Conservation (phyloP, 176 grass and related monocot genomes). For the Triticum urartu region DNA sequence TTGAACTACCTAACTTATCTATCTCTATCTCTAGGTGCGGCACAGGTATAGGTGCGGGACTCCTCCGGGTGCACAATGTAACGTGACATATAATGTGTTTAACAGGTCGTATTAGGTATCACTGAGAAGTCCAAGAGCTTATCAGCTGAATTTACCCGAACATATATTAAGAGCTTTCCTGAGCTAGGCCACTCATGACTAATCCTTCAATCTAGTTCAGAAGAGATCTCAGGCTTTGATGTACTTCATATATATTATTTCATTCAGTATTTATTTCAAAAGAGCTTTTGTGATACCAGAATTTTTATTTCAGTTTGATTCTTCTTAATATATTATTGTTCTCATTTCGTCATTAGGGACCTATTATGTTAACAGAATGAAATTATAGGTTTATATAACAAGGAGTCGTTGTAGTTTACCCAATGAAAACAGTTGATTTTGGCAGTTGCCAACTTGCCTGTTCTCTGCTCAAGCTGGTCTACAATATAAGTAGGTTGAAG, state of each 20-base stretch:
- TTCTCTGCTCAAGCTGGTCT: not conserved
- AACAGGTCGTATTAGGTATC: not conserved
- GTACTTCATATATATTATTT: not conserved
- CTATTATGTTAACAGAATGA: not conserved
- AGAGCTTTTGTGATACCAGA: too few relatives aligned
- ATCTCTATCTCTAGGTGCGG: too few relatives aligned
- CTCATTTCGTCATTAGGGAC: not conserved
- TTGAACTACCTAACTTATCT: too few relatives aligned
- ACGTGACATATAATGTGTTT: too few relatives aligned
- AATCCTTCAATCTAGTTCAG: not conserved
- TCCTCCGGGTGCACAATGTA: too few relatives aligned
- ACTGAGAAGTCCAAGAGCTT: not conserved
- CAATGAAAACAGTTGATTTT: not conserved
- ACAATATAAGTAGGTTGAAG: not conserved
- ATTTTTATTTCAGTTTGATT: not conserved
- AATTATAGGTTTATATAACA: not conserved
- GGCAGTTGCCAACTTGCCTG: not conserved
- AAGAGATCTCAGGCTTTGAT: not conserved
- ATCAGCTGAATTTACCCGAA: not conserved
- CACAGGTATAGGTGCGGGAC: too few relatives aligned
- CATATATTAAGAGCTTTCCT: too few relatives aligned
- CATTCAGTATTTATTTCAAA: too few relatives aligned
- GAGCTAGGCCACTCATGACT: not conserved
- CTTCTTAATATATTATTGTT: not conserved
- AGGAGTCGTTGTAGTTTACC: not conserved